phyloP scores from a whole-genome alignment of 2,329 filamentous ascomycete species.

The Phialophora tarda region DNA sequence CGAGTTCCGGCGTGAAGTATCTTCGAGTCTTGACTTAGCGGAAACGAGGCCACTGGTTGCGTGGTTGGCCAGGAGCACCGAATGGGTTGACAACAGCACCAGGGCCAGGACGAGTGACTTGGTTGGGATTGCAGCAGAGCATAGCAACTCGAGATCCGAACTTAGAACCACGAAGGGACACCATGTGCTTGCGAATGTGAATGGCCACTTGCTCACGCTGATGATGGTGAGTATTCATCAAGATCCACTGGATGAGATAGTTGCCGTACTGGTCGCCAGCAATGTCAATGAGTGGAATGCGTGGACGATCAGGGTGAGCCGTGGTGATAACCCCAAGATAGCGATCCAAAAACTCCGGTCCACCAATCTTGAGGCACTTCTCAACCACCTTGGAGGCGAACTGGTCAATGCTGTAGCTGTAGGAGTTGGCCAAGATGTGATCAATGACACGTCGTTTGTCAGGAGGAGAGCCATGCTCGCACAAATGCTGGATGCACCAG shows the following conservation, averaged over 20 bases:
- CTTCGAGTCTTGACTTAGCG: constrained; percentile 50
- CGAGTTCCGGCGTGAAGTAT: constrained; percentile 5
- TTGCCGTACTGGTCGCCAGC: constrained; percentile 99
- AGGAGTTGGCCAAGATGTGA: constrained; percentile 89
- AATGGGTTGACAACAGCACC: constrained; percentile 68
- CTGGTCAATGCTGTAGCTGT: constrained; percentile 98
- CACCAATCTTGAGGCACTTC: constrained; percentile 97
- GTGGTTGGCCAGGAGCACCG: constrained; percentile 62
- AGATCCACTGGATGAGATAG: constrained; percentile 95
- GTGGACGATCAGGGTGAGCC: constrained; percentile 84
- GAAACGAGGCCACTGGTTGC: constrained; percentile 58
- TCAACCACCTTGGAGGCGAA: constrained; percentile 99
- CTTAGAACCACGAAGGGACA: constrained; percentile 95
- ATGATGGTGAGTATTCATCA: constrained; percentile 83
- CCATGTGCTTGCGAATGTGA: constrained; percentile 99
- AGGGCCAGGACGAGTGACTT: constrained; percentile 85
- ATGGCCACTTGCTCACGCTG: constrained; percentile 91
- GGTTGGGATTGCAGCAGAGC: constrained; percentile 95
- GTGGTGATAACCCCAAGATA: constrained; percentile 95
- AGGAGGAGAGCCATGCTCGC: constrained; percentile 88
- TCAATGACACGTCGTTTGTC: constrained; percentile 94
- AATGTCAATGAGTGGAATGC: constrained; percentile 95
- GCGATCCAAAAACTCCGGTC: constrained; percentile 83
- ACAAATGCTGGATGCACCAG: constrained; percentile 99
- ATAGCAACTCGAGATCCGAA: constrained; percentile 98